Evolutionary conservation across 305 asterid genomes (phyloP).

Genomic region (Fraxinus xanthoxyloides): DNA sequence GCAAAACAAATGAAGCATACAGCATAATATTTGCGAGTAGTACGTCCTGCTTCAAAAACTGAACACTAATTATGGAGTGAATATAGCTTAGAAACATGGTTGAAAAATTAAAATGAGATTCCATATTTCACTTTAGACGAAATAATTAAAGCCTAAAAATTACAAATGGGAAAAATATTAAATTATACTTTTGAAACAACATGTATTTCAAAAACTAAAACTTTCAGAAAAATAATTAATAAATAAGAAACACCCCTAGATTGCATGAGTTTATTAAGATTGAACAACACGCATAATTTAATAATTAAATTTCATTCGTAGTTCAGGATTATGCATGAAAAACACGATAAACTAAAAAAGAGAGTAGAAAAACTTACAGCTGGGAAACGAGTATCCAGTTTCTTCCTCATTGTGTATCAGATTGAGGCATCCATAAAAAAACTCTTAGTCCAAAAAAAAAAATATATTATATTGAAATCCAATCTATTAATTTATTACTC

Average conservation of each 20-base stretch:
- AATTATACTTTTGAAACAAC: not conserved
- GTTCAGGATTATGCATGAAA: not conserved
- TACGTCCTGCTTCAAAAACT: not conserved
- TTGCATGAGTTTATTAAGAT: not conserved
- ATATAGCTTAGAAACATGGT: not conserved
- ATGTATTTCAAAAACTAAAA: not conserved
- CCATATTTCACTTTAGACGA: not conserved
- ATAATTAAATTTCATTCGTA: not conserved
- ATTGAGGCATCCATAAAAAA: constrained; percentile 25
- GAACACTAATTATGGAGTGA: not conserved
- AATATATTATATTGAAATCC: not conserved
- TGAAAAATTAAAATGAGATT: not conserved
- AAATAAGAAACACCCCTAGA: constrained; percentile 15
- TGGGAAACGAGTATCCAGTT: constrained; percentile 86
- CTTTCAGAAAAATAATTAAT: not conserved
- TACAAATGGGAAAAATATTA: not conserved
- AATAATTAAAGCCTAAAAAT: not conserved
- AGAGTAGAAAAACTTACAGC: constrained; percentile 52
- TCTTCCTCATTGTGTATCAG: constrained; percentile 67
- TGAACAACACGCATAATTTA: not conserved
- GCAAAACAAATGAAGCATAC: constrained; percentile 2
- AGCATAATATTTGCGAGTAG: not conserved
- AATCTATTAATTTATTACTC: constrained; percentile 14
- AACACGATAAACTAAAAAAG: not conserved
- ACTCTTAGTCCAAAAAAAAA: not conserved